Percentiles rank a stretch among this genome's conserved stretches.
Conservation (phyloP, 768 basidiomycete genomes). For the Suillus variegatus region DNA sequence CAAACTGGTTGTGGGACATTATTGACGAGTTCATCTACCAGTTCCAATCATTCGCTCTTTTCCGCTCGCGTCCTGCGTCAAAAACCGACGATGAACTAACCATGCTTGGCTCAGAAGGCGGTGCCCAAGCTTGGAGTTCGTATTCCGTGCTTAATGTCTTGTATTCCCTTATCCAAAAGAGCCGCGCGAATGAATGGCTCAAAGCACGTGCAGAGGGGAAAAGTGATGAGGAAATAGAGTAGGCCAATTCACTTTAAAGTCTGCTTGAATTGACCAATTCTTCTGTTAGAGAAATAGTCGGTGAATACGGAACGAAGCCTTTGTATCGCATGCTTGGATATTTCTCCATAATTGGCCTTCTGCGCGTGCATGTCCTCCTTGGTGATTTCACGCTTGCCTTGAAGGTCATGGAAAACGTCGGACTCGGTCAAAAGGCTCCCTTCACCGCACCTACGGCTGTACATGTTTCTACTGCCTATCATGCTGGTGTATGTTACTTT, state of each 20-base stretch:
- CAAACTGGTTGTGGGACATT: conserved; percentile 98
- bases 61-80: conserved; percentile 79
- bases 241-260: conserved; percentile 30
- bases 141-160: conserved; percentile 98
- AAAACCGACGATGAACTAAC: conserved; percentile 90
- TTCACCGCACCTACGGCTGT: conserved; percentile 96
- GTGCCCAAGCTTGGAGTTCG: conserved; percentile 91
- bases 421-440: conserved; percentile 91
- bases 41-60: conserved; percentile 94
- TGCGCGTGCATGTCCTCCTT: conserved; percentile 93
- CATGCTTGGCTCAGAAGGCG: conserved; percentile 75
- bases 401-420: conserved; percentile 93
- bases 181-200: conserved; percentile 92
- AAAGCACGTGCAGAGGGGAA: conserved; percentile 79
- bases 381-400: conserved; percentile 95
- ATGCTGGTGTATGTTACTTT: conserved; percentile 96
- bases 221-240: conserved; percentile 83
- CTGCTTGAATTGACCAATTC: conserved; percentile 4
- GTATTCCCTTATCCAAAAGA: conserved; percentile 98
- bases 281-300: conserved; percentile 70
- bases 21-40: conserved; percentile 98
- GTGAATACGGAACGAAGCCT: conserved; percentile 88
- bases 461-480: conserved; percentile 93
- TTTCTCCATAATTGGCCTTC: conserved; percentile 92
- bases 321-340: conserved; percentile 96